phyloP scores from a whole-genome alignment of 1,139 yeast species.

The Suhomyces maxii region DNA sequence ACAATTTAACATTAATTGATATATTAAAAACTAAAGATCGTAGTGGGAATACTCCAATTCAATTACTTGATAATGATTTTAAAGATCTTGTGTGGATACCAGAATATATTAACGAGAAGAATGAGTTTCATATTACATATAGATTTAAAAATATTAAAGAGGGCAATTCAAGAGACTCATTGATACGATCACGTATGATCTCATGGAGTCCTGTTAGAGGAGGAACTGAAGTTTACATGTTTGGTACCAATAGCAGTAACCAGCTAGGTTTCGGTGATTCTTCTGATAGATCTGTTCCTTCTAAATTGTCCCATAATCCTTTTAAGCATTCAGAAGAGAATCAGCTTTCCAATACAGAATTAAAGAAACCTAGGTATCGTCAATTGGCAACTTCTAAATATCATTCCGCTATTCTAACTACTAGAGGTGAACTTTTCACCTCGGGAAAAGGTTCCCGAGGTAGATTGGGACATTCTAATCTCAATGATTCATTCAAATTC shows the following conservation, averaged over 20 bases:
- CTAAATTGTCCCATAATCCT: constrained; percentile 24
- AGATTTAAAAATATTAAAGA: constrained; percentile 18
- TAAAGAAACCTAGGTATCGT: constrained; percentile 43
- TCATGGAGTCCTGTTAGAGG: constrained; percentile 43
- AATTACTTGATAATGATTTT: constrained; percentile 48
- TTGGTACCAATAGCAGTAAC: constrained; percentile 67
- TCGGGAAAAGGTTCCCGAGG: constrained; percentile 77
- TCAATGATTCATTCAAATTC: constrained; percentile 38
- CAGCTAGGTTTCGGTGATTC: constrained; percentile 71
- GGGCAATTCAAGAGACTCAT: constrained; percentile 6
- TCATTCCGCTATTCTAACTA: constrained; percentile 63
- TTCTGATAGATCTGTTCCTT: constrained; percentile 50
- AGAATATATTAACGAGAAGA: constrained; percentile 38
- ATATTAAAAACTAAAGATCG: constrained; percentile 64
- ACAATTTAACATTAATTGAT: constrained; percentile 27
- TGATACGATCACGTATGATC: constrained; percentile 9
- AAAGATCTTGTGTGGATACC: constrained; percentile 47
- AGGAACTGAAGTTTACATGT: constrained; percentile 60
- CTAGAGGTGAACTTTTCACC: constrained; percentile 52
- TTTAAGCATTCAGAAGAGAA: constrained; percentile 15
- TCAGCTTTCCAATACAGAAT: constrained; percentile 11
- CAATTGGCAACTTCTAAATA: constrained; percentile 59
- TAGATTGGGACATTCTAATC: constrained; percentile 58
- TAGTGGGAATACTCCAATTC: constrained; percentile 64
- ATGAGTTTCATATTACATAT: constrained; percentile 23